Evolutionary conservation across 345 rosid genomes (phyloP).

Genomic region (Raphanus sativus): DNA sequence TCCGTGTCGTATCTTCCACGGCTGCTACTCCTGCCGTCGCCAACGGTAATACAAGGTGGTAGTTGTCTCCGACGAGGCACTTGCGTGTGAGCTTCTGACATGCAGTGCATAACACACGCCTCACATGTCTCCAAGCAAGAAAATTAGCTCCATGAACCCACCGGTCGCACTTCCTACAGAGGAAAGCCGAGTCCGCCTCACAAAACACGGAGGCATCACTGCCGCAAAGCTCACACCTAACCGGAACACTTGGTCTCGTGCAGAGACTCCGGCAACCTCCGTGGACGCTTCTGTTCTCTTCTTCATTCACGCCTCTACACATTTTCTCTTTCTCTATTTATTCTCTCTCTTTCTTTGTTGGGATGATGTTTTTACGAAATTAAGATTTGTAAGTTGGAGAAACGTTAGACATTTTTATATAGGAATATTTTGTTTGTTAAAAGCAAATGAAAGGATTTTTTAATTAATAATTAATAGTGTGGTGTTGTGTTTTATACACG

Average conservation of each 20-base stretch:
- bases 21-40: not conserved
- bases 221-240: slow-evolving; percentile 67
- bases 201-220: slow-evolving; percentile 62
- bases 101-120: slow-evolving; percentile 63
- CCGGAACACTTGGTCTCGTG: slow-evolving; percentile 17
- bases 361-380: not conserved
- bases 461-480: slow-evolving; percentile 1
- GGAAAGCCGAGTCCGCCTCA: slow-evolving; percentile 76
- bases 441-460: slow-evolving; percentile 5
- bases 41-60: slow-evolving; percentile 34
- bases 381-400: slow-evolving; percentile 5
- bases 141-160: slow-evolving; percentile 82
- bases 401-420: slow-evolving; percentile 27
- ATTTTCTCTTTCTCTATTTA: slow-evolving; percentile 33
- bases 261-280: slow-evolving; percentile 35
- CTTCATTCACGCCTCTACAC: slow-evolving; percentile 52
- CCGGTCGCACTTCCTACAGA: slow-evolving; percentile 67
- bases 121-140: slow-evolving; percentile 69
- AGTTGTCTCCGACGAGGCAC: slow-evolving; percentile 55
- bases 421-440: slow-evolving; percentile 15
- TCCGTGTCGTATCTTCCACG: slow-evolving; percentile 15
- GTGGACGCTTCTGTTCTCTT: slow-evolving; percentile 20
- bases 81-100: slow-evolving; percentile 65
- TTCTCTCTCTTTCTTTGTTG: not conserved
- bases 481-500: slow-evolving; percentile 31